Conservation (phyloP, 78 protist genomes). For the Emiliania huxleyi region DNA sequence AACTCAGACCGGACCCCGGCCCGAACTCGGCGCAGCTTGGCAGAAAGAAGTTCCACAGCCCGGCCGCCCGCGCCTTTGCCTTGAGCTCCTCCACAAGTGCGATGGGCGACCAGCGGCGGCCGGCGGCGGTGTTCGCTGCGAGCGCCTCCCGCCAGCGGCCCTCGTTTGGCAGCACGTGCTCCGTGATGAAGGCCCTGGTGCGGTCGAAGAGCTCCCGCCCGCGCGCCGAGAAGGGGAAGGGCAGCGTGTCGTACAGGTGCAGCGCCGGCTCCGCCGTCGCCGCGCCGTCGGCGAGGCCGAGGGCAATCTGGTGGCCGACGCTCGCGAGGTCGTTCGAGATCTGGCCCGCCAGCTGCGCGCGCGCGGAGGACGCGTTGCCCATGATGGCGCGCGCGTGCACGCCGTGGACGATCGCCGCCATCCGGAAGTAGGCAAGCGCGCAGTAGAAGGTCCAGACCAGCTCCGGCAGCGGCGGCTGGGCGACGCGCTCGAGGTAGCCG, state of each 20-base stretch:
- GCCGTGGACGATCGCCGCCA: slow-evolving; percentile 65
- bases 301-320: no score
- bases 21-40: not conserved
- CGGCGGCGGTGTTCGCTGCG: not conserved
- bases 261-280: no score
- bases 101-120: not conserved
- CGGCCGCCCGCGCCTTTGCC: not conserved
- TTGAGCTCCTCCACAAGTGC: not conserved
- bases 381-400: slow-evolving; percentile 49
- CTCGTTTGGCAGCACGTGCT: not conserved
- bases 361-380: slow-evolving; percentile 64
- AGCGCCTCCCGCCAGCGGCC: not conserved
- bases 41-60: not conserved
- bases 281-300: no score
- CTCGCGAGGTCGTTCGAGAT: no score
- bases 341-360: no score
- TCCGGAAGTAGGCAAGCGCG: slow-evolving; percentile 34
- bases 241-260: no score
- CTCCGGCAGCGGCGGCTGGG: not conserved
- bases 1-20: not conserved
- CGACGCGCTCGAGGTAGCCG: not conserved
- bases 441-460: not conserved
- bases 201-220: not conserved
- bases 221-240: not conserved
- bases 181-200: not conserved